Percentiles rank a stretch among this genome's conserved stretches.
Evolutionary conservation across 73 alveolate species (phyloP).

Genomic region (Paraurostyla sp.): DNA sequence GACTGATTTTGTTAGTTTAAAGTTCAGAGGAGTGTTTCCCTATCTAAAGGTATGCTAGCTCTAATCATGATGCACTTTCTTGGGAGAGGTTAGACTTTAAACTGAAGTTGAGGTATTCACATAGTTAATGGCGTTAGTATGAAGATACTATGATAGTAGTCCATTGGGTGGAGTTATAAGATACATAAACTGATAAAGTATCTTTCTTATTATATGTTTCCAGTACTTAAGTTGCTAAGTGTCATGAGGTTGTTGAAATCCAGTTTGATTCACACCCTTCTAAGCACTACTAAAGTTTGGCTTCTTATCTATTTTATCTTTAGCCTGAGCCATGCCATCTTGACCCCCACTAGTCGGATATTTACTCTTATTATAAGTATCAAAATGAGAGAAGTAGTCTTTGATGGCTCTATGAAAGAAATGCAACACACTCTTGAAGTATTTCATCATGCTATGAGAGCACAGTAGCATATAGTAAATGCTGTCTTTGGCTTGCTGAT

Average conservation of each 20-base stretch:
- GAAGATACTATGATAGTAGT: constrained; percentile 61
- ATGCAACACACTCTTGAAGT: constrained; percentile 46
- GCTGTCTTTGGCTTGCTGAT: constrained; percentile 14
- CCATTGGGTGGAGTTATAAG: constrained; percentile 76
- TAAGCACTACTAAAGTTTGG: constrained; percentile 29
- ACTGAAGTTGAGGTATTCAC: background rate
- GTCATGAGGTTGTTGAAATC: background rate
- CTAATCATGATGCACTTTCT: background rate
- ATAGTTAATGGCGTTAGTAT: constrained; percentile 60
- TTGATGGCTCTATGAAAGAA: background rate
- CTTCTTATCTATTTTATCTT: constrained; percentile 27
- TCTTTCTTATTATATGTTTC: constrained; percentile 66
- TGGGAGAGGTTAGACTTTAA: background rate
- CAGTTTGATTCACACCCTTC: background rate
- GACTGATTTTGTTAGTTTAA: constrained; percentile 60
- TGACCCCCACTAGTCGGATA: constrained; percentile 29
- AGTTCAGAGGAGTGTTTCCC: constrained; percentile 66
- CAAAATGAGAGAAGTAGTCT: background rate
- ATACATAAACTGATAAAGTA: constrained; percentile 47
- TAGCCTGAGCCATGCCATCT: background rate
- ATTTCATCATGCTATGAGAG: constrained; percentile 15
- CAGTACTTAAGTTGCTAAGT: constrained; percentile 57
- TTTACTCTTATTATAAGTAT: background rate
- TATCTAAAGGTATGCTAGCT: background rate
- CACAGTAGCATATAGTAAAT: constrained; percentile 37